Evolutionary conservation across 257 asterid genomes (phyloP), one percentile per base, ranked within the genome.

Genomic region (Mitragyna speciosa): DNA sequence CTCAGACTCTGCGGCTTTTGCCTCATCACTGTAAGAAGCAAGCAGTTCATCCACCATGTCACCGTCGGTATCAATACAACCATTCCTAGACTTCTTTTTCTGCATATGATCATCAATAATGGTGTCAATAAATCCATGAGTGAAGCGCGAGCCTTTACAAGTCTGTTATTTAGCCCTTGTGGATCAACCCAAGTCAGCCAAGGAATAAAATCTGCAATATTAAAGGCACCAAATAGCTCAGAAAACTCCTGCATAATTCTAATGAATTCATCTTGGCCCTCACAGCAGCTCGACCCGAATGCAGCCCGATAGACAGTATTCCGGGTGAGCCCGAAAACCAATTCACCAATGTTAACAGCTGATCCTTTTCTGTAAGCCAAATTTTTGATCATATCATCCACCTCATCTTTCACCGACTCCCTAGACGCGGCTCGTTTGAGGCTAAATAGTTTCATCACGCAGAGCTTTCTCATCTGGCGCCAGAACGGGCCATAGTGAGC

Each of bases 11-110:
- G 78, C 49, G 17, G 83, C 89, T 71, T 78, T 85, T 0, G 84
- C 83, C 28, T 84, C 90, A 17, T 89, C 94, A 77, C 92, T 85
- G 82, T 90, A 93, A 72, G 91, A 93, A 19, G 88, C 95, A 39
- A 94, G 81, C 51, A 94, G 81, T n/a, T 93, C 98, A 84, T 94
- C 98, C 76, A 94, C 98, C 98, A 94, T 94, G 33, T 94, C 98
- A 4, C 80, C 84, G 0, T 90, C 91, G 15, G 36, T 80, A 58
- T 65, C 87, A 41, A 52, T 85, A 68, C 5, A 52, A 11, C 77
- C 85, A 12, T 12, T 52, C 43, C 77, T 70, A 78, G 76, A 61
- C 85, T 83, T 84, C 56, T 75, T 77, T 19, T 86, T 89, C 76
- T 83, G 66, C 79, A 93, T 84, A 72, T 94, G 98, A 7, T 94